A percentile compares a stretch with the other conserved stretches of the same genome.
Conservation (phyloP, 2,329 filamentous ascomycete genomes). For the Cordyceps fumosorosea region DNA sequence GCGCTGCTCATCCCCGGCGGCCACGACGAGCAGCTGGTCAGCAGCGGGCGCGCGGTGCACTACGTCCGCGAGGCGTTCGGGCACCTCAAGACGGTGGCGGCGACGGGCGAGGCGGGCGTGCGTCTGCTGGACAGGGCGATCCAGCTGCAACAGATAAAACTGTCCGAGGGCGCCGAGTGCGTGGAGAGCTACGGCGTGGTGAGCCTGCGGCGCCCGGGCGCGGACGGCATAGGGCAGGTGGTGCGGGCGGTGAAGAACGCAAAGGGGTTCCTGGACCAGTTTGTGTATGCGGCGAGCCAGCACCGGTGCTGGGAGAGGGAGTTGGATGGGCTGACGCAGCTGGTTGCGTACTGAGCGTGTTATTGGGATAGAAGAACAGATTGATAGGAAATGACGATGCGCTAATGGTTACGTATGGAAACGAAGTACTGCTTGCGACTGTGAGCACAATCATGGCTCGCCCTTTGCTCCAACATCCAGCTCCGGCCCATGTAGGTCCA, state of each 20-base stretch:
- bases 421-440: too few relatives aligned
- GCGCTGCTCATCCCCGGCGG: constrained; percentile 72
- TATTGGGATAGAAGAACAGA: not conserved
- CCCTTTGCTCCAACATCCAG: too few relatives aligned
- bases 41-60: constrained; percentile 66
- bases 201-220: constrained; percentile 49
- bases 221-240: constrained; percentile 54
- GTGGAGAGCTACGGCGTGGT: constrained; percentile 70
- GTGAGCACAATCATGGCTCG: too few relatives aligned
- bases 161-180: constrained; percentile 41
- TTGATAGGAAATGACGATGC: not conserved
- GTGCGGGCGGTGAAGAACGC: constrained; percentile 60
- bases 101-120: constrained; percentile 61
- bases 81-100: constrained; percentile 73
- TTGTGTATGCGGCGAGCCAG: constrained; percentile 61
- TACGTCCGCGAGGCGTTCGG: constrained; percentile 77
- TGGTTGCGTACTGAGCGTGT: constrained; percentile 58
- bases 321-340: constrained; percentile 57
- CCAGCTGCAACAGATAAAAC: constrained; percentile 28
- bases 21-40: constrained; percentile 53
- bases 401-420: not conserved
- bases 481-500: constrained; percentile 5
- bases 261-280: constrained; percentile 63
- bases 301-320: constrained; percentile 72
- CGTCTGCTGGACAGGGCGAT: constrained; percentile 50